phyloP scores from a whole-genome alignment of 805 yeast species.

The Candida orba region DNA sequence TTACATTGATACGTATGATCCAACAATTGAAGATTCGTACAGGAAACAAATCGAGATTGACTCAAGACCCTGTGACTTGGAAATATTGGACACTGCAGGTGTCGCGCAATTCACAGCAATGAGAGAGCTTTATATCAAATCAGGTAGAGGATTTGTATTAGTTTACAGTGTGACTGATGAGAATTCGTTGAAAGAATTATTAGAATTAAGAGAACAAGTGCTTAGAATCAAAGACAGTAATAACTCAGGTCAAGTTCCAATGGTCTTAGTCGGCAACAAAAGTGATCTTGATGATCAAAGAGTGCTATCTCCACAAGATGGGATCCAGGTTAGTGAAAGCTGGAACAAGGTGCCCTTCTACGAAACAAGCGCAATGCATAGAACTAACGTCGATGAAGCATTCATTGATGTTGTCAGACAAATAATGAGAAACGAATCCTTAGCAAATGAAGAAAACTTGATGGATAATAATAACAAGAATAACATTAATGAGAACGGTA shows the following conservation, averaged over 20 bases:
- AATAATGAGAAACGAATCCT: constrained; percentile 64
- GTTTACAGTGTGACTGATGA: constrained; percentile 81
- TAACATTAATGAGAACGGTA: too few relatives aligned
- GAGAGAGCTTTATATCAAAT: constrained; percentile 82
- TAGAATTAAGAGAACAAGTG: constrained; percentile 78
- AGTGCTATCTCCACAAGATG: constrained; percentile 72
- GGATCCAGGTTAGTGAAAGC: constrained; percentile 70
- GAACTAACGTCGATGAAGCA: constrained; percentile 85
- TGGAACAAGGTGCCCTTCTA: constrained; percentile 89
- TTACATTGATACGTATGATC: constrained; percentile 87
- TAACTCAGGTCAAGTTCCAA: constrained; percentile 53
- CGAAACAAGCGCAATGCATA: constrained; percentile 88
- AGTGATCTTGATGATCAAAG: constrained; percentile 76
- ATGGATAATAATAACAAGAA: neutral
- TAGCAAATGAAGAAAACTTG: constrained; percentile 2
- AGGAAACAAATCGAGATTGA: constrained; percentile 84
- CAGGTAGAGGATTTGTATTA: constrained; percentile 84
- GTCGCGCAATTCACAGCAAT: constrained; percentile 93
- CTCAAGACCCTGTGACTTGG: constrained; percentile 79
- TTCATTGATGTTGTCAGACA: constrained; percentile 86
- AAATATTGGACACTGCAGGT: constrained; percentile 89
- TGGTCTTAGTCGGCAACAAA: constrained; percentile 88
- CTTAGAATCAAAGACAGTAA: constrained; percentile 67
- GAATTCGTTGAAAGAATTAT: constrained; percentile 67
- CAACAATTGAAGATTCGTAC: constrained; percentile 95